Base-by-base conservation (phyloP, 768 basidiomycete species). In the Lactarius vividus region DNA sequence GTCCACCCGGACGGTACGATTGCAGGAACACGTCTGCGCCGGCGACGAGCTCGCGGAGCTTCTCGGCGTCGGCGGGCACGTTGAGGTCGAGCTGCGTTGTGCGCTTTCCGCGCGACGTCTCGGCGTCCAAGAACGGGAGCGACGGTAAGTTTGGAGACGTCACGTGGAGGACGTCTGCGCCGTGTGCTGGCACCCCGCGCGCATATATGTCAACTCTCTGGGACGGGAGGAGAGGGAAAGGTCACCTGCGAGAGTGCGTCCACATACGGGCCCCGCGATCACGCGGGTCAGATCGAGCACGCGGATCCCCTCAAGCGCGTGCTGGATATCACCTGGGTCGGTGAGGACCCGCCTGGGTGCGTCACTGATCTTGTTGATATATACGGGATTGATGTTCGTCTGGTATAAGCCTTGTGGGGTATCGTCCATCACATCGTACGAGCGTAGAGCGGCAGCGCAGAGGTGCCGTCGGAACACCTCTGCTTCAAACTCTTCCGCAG, bases 91-190 rank as follows among this genome's bases (percentile, higher is more conserved):
- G 80, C 70, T 87, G 86, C 0, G 85, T 80, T 0, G 85, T 85
- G 46, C 85, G 81, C 73, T 88, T 88, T 1, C 85, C 85, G 8
- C 85, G 78, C 4, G 87, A 85, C 0, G 85, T 88, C 57, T 87
- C 86, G 13, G 78, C 69, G 70, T 88, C 87, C 0, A 87, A 72
- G 0, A 73, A 62, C 0, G 86, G 86, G 2, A 85, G 73, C 0
- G 78, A 73, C 0, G 86, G 86, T 13, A 88, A 77, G 13, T 75
- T 76, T 0, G 84, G 84, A 0, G 85, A 86, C 13, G 85, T 85
- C 39, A 88, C 72, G 31, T 80, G 74, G 0, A 87, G 79, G 31
- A 84, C 83, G 61, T 86, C 84, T 1, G 85, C 85, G 4, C 85
- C 86, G 64, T 85, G 81, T 4, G 80, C 85, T 84, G 63, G 7